phyloP scores from a whole-genome alignment of 306 rosid genomes.

The Pachyrhizus erosus region DNA sequence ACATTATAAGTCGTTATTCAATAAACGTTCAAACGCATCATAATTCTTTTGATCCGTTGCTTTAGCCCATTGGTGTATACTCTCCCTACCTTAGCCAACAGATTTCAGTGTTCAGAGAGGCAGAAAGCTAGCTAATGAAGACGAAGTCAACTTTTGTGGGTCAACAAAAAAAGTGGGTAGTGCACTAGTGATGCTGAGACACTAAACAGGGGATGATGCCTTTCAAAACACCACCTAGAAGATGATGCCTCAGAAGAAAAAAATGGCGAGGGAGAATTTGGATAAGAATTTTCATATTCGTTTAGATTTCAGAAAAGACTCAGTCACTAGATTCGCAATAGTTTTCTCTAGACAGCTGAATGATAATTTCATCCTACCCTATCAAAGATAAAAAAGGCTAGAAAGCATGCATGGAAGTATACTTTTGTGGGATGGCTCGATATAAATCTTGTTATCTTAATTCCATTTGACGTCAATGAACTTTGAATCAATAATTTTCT shows the following conservation, averaged over 20 bases:
- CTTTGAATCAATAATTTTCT: not conserved
- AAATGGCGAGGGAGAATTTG: not conserved
- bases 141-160: constrained; percentile 31
- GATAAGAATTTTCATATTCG: constrained; percentile 2
- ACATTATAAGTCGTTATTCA: too few species aligned
- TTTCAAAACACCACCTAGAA: constrained; percentile 26
- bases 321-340: not conserved
- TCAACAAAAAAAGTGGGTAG: constrained; percentile 14
- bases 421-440: not conserved
- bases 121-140: not conserved
- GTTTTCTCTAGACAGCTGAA: not conserved
- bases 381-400: not conserved
- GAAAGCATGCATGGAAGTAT: not conserved
- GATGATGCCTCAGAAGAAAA: not conserved
- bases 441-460: not conserved
- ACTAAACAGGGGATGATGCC: not conserved
- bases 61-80: not conserved
- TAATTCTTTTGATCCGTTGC: not conserved
- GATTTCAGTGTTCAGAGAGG: not conserved
- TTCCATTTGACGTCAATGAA: not conserved
- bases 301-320: not conserved
- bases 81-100: not conserved
- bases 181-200: not conserved
- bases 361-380: constrained; percentile 18
- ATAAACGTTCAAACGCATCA: too few species aligned